Evolutionary conservation across 2,329 filamentous ascomycete species (phyloP).

Genomic region (Ceratocystis huliohia): DNA sequence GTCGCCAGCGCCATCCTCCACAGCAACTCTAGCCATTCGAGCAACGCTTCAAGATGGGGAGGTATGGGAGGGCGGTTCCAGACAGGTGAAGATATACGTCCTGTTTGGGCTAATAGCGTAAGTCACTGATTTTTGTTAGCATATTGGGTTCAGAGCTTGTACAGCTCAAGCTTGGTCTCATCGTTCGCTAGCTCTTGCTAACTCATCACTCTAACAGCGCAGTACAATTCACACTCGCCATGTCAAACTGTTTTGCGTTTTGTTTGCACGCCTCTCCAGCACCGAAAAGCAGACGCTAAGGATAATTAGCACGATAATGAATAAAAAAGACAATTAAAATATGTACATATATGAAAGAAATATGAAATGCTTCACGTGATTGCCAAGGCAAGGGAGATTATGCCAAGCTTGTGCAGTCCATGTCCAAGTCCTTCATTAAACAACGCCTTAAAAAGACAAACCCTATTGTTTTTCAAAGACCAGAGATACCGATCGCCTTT

Average conservation of each 20-base stretch:
- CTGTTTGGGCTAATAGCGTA: slow-evolving; percentile 7
- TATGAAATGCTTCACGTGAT: too few species aligned
- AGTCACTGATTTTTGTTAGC: not conserved
- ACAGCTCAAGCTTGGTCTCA: not conserved
- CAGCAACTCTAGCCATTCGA: not conserved
- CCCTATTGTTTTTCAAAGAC: not conserved
- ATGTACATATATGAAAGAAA: not conserved
- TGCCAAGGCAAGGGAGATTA: too few species aligned
- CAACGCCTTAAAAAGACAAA: not conserved
- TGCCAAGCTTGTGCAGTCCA: not conserved
- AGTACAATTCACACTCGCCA: slow-evolving; percentile 11
- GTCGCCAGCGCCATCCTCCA: too few species aligned
- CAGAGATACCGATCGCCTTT: not conserved
- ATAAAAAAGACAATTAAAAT: not conserved
- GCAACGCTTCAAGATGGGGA: slow-evolving; percentile 1
- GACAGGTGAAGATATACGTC: slow-evolving; percentile 6
- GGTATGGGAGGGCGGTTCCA: slow-evolving; percentile 7
- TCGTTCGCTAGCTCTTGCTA: not conserved
- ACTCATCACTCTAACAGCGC: not conserved
- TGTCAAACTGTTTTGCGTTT: slow-evolving; percentile 13
- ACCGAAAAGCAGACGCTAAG: not conserved
- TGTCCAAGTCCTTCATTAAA: not conserved
- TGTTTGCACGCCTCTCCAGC: not conserved
- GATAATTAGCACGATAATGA: not conserved
- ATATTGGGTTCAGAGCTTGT: too few species aligned